These are phyloP conservation scores for Cephalotrichum gorgonifer DNA, from an alignment of 2,329 filamentous ascomycete species.

Conservation along the genomic window DNA sequence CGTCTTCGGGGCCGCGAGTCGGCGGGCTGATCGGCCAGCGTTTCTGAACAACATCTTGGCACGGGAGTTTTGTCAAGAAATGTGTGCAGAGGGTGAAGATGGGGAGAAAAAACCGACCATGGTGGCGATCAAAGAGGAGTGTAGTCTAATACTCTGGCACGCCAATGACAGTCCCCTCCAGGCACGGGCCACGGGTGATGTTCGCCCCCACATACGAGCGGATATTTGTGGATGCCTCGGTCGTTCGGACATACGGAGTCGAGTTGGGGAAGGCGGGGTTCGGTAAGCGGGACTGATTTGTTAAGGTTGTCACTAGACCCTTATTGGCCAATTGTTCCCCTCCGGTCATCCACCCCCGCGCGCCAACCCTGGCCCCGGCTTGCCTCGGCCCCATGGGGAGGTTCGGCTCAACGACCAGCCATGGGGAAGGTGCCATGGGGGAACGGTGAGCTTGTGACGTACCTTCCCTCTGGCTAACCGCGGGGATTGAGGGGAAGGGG, in stretches of 20 bases:
- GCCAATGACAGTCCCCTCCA: no score
- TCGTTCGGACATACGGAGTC: not conserved
- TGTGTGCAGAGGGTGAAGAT: no score
- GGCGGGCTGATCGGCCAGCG: slow-evolving; percentile 1
- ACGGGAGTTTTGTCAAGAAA: not conserved
- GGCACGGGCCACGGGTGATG: no score
- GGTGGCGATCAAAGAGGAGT: no score
- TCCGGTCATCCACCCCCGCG: not conserved
- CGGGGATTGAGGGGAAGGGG: no score
- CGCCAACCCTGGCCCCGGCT: slow-evolving; percentile 1
- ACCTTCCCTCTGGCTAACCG: not conserved
- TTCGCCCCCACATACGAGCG: no score
- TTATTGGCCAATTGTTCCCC: slow-evolving; percentile 4
- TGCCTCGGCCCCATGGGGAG: slow-evolving; percentile 3
- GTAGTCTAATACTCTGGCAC: no score
- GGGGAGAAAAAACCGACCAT: no score
- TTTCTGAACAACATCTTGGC: slow-evolving; percentile 2
- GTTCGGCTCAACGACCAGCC: not conserved
- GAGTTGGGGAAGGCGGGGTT: not conserved
- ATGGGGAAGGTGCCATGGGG: not conserved
- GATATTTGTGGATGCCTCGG: not conserved
- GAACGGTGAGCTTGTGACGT: not conserved
- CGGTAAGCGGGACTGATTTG: not conserved
- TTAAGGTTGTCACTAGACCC: not conserved
- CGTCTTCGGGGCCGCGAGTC: slow-evolving; percentile 1